Evolutionary conservation across 164 flowering plant genomes (phyloP).

Genomic region (Echeveria elegans): DNA sequence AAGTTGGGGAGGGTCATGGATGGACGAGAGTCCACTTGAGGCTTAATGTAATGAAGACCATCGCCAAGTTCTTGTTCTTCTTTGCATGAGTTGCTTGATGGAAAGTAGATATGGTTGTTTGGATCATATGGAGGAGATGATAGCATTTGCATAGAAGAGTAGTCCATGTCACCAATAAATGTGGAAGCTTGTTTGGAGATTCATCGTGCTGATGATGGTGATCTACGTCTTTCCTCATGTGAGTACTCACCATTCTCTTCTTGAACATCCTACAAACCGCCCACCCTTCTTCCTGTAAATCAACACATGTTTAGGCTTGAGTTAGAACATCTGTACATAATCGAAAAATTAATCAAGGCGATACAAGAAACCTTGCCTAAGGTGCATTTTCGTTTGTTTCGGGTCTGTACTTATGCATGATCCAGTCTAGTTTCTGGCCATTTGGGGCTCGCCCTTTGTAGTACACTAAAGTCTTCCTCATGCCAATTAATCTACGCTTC

Average conservation of each 20-base stretch:
- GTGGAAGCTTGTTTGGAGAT: conserved; percentile 6
- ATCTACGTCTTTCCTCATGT: conserved; percentile 8
- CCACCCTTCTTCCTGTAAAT: conserved; percentile 88
- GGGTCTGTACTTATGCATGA: conserved; percentile 75
- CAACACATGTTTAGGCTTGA: neutral
- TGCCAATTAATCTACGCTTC: conserved; percentile 51
- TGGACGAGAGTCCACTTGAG: neutral
- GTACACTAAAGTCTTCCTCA: conserved; percentile 82
- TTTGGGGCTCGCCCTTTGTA: conserved; percentile 80
- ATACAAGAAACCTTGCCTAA: too few relatives aligned
- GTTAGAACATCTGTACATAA: too few relatives aligned
- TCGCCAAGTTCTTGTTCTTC: neutral
- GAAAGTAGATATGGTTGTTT: neutral
- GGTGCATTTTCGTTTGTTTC: conserved; percentile 54
- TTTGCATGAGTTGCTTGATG: neutral
- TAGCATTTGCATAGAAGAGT: neutral
- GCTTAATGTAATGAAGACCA: neutral
- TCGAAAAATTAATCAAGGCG: too few relatives aligned
- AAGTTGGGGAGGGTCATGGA: neutral
- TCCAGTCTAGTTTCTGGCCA: conserved; percentile 71
- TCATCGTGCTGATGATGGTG: neutral
- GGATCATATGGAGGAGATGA: neutral
- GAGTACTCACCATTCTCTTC: conserved; percentile 59
- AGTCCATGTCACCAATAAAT: neutral
- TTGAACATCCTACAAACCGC: conserved; percentile 89